phyloP scores from a whole-genome alignment of 371 early-diverging fungal species.

The Blakeslea trispora region DNA sequence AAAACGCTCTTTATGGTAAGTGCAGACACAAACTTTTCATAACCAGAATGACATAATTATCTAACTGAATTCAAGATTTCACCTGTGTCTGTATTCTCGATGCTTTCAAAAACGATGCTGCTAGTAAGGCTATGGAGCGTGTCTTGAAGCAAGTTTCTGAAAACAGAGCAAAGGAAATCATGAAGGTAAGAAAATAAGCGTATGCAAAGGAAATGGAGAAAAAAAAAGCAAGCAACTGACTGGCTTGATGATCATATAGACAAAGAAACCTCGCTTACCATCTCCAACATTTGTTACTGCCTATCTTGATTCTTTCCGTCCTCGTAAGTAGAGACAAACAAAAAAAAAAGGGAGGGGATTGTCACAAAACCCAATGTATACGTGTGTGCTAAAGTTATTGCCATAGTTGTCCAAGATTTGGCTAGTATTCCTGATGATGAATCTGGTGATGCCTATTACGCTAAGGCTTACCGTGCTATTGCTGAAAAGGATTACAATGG shows the following conservation, averaged over 20 bases:
- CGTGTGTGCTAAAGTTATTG: neutral
- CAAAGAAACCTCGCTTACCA: constrained; percentile 73
- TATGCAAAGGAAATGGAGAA: neutral
- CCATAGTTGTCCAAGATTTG: constrained; percentile 32
- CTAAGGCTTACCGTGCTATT: constrained; percentile 52
- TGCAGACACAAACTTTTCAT: neutral
- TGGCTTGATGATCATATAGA: constrained; percentile 24
- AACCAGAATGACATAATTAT: neutral
- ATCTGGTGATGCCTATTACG: constrained; percentile 53
- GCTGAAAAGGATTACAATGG: constrained; percentile 63
- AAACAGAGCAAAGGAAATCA: constrained; percentile 75
- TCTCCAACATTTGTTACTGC: constrained; percentile 90
- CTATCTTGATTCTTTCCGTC: constrained; percentile 88
- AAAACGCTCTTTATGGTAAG: constrained; percentile 80
- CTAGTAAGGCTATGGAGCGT: constrained; percentile 86
- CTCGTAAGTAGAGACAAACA: constrained; percentile 36
- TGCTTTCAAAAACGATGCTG: constrained; percentile 84
- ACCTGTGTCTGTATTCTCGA: constrained; percentile 93
- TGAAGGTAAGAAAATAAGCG: constrained; percentile 43
- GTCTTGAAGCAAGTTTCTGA: constrained; percentile 84
- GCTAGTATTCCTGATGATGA: constrained; percentile 33
- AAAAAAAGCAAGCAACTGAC: neutral
- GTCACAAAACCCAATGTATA: neutral
- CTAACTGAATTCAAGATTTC: constrained; percentile 62
- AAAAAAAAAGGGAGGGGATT: neutral